A percentile compares a stretch with the other conserved stretches of the same genome.
These are phyloP conservation scores for Turnera subulata DNA, from an alignment of 345 rosid genomes.

Conservation along the genomic window DNA sequence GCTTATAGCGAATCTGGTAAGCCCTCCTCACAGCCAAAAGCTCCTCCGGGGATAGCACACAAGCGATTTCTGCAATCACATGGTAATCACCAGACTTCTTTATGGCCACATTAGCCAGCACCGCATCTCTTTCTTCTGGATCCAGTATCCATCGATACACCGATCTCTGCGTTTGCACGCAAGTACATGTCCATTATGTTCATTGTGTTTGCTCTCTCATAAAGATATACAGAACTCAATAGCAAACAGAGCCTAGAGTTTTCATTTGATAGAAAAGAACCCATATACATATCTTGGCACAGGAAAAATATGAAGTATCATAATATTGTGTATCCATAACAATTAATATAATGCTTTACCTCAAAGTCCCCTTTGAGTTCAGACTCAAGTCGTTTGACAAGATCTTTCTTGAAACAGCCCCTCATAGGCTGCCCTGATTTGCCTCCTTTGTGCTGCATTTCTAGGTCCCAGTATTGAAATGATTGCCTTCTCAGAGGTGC, in stretches of 20 bases:
- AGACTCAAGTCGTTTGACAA: conserved; percentile 55
- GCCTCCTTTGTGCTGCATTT: conserved; percentile 51
- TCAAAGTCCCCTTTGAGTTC: conserved; percentile 57
- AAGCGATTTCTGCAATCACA: conserved; percentile 51
- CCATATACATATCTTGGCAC: not conserved
- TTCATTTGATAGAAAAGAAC: not conserved
- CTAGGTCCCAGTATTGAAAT: conserved; percentile 45
- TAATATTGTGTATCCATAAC: not conserved
- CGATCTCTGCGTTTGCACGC: conserved; percentile 10
- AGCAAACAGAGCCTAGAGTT: not conserved
- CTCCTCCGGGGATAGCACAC: conserved; percentile 53
- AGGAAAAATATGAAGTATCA: not conserved
- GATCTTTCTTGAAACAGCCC: conserved; percentile 42
- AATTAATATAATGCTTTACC: conserved; percentile 3
- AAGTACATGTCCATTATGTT: too few relatives aligned
- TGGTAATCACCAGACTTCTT: conserved; percentile 28
- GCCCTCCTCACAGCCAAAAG: conserved; percentile 54
- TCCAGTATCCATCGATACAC: conserved; percentile 30
- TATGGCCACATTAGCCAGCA: conserved; percentile 26
- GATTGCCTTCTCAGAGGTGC: conserved; percentile 46
- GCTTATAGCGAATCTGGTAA: conserved; percentile 56
- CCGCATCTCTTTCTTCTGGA: conserved; percentile 31
- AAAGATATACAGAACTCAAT: not conserved
- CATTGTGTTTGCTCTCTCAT: not conserved
- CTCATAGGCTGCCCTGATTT: conserved; percentile 45